Conservation (phyloP, 2,329 filamentous ascomycete genomes). For the Trichoderma sp. region DNA sequence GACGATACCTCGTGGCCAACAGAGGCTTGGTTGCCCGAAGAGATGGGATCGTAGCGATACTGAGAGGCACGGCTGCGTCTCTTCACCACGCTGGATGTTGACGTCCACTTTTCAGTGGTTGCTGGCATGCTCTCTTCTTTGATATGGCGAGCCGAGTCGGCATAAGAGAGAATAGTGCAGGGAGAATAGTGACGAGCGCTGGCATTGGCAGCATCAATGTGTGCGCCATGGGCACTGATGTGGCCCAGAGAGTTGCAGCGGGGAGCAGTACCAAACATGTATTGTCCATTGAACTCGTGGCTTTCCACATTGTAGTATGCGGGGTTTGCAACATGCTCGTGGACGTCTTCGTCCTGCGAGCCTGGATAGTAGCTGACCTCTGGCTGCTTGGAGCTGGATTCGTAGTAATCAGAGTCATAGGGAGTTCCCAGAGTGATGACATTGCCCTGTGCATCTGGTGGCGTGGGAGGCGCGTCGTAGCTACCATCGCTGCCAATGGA, state of each 20-base stretch:
- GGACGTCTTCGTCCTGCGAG: background rate
- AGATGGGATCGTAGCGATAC: background rate
- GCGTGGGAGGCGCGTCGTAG: slow-evolving; percentile 17
- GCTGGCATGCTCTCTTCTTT: slow-evolving; percentile 5
- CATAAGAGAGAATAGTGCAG: background rate
- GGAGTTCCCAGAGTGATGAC: slow-evolving; percentile 6
- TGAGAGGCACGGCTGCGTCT: background rate
- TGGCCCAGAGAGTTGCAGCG: background rate
- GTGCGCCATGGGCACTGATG: background rate
- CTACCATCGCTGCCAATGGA: slow-evolving; percentile 16
- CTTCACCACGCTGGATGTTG: background rate
- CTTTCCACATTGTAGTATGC: slow-evolving; percentile 1
- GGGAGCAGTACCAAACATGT: background rate
- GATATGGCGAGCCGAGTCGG: background rate
- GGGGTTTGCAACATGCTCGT: background rate
- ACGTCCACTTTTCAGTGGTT: background rate
- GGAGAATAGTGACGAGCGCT: background rate
- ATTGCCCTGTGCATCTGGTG: background rate
- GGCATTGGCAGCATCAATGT: background rate
- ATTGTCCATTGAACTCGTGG: background rate
- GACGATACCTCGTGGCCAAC: background rate
- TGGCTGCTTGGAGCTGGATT: background rate
- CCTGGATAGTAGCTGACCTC: background rate
- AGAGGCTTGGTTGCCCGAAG: background rate
- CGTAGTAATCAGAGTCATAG: slow-evolving; percentile 8